Base-by-base conservation (phyloP, 176 grass and related monocot genomes). In the Aegilops sharonensis region DNA sequence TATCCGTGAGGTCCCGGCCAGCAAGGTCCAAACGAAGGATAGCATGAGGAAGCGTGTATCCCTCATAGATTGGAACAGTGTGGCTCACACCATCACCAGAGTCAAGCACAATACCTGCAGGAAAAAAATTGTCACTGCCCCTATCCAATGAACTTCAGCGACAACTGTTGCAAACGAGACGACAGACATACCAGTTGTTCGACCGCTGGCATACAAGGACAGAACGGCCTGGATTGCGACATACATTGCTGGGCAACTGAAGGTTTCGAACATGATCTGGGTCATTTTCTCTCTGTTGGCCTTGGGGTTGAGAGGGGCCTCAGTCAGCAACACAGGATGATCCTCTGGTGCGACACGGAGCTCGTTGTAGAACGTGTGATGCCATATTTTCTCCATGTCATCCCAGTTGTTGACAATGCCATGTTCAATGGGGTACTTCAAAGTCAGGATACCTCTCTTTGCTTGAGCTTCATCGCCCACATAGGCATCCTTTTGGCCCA, bases 361-460 rank as follows among this genome's bases (percentile, higher is more conserved):
- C 79, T 96, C 94, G 3, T 96, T 93, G 75, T 92, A 92, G 80
- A 96, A 96, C 10, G 94, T 93, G 81, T 96, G 94, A 77, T 96
- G 94, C 94, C 94, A 94, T 45, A 96, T 96, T 68, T 96, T 97
- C 63, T 97, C 94, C 94, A 97, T 97, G 70, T 97, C 94, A 75
- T 97, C 94, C 91, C 94, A 97, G 78, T 97, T 94, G 64, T 80
- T 94, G 56, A 97, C 91, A 5, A 97, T 94, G 24, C 94, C 94
- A 70, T 97, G 94, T 83, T 94, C 94, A 29, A 97, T 97, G 6
- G 94, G 94, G 79, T 97, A 97, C 75, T 97, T 97, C 48, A 97
- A 18, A 70, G 94, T 97, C 13, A 97, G 85, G 35, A 97, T 97
- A 64, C 94, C 94, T 83, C 94, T 97, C 62, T 97, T 97, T 15